A percentile compares a stretch with the other conserved stretches of the same genome.
phyloP scores from a whole-genome alignment of 257 asterid genomes.

The Penstemon barbatus region DNA sequence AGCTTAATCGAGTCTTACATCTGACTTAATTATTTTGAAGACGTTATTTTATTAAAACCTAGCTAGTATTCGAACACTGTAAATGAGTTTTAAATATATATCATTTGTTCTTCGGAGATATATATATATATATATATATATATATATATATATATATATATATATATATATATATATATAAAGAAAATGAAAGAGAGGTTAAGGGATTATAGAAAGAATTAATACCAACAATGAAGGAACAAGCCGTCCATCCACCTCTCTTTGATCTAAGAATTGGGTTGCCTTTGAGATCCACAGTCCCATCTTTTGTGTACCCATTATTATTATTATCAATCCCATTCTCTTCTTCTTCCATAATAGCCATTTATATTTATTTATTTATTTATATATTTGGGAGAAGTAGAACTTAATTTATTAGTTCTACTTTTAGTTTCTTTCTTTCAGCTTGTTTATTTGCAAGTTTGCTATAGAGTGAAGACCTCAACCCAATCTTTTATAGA shows the following conservation, averaged over 20 bases:
- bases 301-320: constrained; percentile 67
- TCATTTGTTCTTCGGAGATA: no score
- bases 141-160: no score
- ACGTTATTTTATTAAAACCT: no score
- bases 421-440: neutral
- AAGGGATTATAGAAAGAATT: neutral
- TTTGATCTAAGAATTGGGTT: constrained; percentile 74
- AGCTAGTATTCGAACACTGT: no score
- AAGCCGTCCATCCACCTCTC: constrained; percentile 91
- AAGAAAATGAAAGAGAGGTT: neutral
- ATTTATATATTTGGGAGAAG: neutral
- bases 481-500: neutral
- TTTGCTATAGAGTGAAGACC: neutral
- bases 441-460: neutral
- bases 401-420: neutral
- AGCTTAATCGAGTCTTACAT: no score
- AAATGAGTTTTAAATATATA: no score
- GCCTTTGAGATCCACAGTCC: constrained; percentile 78
- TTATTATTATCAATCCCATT: constrained; percentile 20
- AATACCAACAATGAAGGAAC: constrained; percentile 80
- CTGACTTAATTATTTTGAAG: no score
- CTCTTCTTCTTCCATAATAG: constrained; percentile 43
- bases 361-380: neutral
- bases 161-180: no score
- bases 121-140: no score